Evolutionary conservation across 2,329 filamentous ascomycete genomes (phyloP).

Genomic region (Aspergillus quadricinctus): DNA sequence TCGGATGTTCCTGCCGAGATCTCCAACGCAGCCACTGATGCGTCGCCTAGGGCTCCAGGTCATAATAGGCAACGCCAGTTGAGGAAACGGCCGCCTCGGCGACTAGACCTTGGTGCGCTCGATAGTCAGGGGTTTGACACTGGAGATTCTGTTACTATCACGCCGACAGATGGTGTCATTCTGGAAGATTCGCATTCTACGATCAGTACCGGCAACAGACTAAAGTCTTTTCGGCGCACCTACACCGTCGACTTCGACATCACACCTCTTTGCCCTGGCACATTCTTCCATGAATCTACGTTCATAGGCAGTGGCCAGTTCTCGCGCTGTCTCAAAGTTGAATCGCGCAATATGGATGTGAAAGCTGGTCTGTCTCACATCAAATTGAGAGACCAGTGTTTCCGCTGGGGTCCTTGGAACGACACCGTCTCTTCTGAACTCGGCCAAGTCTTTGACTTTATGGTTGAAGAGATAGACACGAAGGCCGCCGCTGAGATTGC

Average conservation of each 20-base stretch:
- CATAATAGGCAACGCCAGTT: conserved; percentile 16
- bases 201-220: conserved; percentile 33
- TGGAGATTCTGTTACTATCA: conserved; percentile 16
- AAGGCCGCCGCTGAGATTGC: conserved; percentile 4
- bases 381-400: conserved; percentile 26
- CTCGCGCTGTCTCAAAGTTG: conserved; percentile 39
- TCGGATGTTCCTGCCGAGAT: not conserved
- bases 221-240: conserved; percentile 46
- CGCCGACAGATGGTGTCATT: conserved; percentile 10
- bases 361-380: conserved; percentile 38
- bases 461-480: conserved; percentile 22
- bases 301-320: conserved; percentile 58
- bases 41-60: conserved; percentile 4
- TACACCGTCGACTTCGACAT: conserved; percentile 54
- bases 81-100: conserved; percentile 40
- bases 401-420: conserved; percentile 53
- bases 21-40: conserved; percentile 4
- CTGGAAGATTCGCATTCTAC: conserved; percentile 1
- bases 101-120: conserved; percentile 44
- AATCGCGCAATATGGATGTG: conserved; percentile 42
- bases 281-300: conserved; percentile 53
- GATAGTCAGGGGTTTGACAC: conserved; percentile 43
- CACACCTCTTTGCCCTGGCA: conserved; percentile 46
- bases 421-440: conserved; percentile 51
- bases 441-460: conserved; percentile 30